Percentiles rank a stretch among this genome's conserved stretches.
Evolutionary conservation across 768 basidiomycete genomes (phyloP).

Genomic region (Lentinula guzmanii): DNA sequence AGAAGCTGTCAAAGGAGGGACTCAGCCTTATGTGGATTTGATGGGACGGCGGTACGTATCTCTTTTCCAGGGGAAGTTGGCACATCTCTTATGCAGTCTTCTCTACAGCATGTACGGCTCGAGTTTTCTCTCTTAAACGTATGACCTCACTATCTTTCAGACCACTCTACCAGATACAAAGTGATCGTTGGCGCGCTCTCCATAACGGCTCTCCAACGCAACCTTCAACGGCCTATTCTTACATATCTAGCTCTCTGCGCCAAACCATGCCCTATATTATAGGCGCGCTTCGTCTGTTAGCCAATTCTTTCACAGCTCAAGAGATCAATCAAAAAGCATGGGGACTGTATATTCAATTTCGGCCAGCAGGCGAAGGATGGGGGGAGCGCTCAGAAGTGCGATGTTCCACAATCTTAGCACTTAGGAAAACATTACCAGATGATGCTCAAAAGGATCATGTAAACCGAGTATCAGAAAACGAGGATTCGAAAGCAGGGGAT

Average conservation of each 20-base stretch:
- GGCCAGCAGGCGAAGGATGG: constrained; percentile 80
- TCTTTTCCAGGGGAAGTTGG: background rate
- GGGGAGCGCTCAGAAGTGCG: constrained; percentile 73
- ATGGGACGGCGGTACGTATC: constrained; percentile 62
- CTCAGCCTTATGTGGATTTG: constrained; percentile 82
- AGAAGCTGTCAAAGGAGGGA: constrained; percentile 48
- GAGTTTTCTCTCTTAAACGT: background rate
- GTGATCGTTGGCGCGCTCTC: constrained; percentile 78
- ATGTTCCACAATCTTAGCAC: constrained; percentile 60
- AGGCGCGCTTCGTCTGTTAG: constrained; percentile 70
- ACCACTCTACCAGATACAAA: constrained; percentile 71
- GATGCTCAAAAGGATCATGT: constrained; percentile 3
- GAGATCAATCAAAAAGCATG: constrained; percentile 68
- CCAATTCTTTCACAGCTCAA: constrained; percentile 47
- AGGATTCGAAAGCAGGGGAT: constrained; percentile 10
- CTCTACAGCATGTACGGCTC: background rate
- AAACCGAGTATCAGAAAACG: constrained; percentile 9
- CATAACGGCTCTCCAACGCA: constrained; percentile 60
- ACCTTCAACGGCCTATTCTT: constrained; percentile 75
- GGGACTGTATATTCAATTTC: constrained; percentile 80
- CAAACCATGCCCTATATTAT: constrained; percentile 75
- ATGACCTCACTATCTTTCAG: constrained; percentile 28
- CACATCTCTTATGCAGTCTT: background rate
- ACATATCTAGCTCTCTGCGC: constrained; percentile 73
- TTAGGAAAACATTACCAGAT: constrained; percentile 29